Base-by-base conservation (phyloP, 2,329 filamentous ascomycete species). In the Torrubiellomyces zombiae region DNA sequence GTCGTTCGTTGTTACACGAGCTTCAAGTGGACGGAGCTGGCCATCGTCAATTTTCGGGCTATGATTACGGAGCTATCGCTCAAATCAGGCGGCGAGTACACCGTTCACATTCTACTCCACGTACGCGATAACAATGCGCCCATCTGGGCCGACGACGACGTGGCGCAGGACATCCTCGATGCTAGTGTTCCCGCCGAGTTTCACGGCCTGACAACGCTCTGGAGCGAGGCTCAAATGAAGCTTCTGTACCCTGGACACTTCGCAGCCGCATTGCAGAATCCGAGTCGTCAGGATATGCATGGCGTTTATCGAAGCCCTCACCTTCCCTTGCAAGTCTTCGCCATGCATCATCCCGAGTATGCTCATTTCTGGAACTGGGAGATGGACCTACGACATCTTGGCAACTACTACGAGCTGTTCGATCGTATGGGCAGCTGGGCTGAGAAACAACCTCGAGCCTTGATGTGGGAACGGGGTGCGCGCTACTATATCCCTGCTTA, bases 191-290 rank as follows among this genome's bases (percentile, higher is more conserved):
- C 79, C 1, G 58, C 66, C 31, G 79, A 86, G 42, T 92, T 92
- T 49, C 77, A 75, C 43, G 69, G 74, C 31, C 67, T 92, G 47
- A 78, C 75, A 21, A 81, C 76, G 0, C 56, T 91, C 5, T 92
- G 82, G 82, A 83, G 79, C 3, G 80, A 89, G 47, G 63, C 69
- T 26, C 79, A 86, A 48, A 86, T 92, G 78, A 62, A 64, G 28
- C 60, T 85, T 28, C 72, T 81, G 47, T 92, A 91, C 42, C 48
- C 64, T 31, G 67, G 67, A 2, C 65, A 69, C 20, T 75, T 83
- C n/a, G 73, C 76, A 37, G 68, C 74, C 21, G 67, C 73, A 2
- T 70, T 74, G 38, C 56, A 63, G 27, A 67, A 68, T 40, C 63
- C 63, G 6, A 60, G 58, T 28, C 51, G 64, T 34, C 58, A 55